These are phyloP conservation scores for Eimeria tenella DNA, from an alignment of 169 alveolate species.

Conservation along the genomic window DNA sequence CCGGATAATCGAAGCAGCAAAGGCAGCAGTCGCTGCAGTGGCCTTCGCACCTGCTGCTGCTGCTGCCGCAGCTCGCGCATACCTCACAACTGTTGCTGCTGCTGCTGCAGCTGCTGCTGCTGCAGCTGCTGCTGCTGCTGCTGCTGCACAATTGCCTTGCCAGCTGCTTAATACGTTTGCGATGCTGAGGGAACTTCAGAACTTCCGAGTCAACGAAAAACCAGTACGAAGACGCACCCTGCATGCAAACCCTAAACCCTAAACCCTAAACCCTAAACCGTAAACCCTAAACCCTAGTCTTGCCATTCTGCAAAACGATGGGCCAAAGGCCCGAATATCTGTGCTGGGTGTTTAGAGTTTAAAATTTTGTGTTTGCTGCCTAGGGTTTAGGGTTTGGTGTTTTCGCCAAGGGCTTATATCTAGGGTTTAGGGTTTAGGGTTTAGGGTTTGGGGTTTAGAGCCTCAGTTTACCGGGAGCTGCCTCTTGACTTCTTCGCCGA, in stretches of 20 bases:
- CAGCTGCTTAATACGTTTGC: background rate
- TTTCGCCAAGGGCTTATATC: too few species aligned
- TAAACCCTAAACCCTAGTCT: background rate
- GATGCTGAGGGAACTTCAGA: background rate
- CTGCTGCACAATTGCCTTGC: background rate
- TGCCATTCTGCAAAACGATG: too few species aligned
- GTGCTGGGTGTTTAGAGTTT: too few species aligned
- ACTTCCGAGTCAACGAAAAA: background rate
- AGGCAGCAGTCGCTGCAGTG: background rate
- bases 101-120: constrained; percentile 6
- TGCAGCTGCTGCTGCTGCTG: background rate
- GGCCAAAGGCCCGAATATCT: too few species aligned
- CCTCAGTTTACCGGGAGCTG: background rate
- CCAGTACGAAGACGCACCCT: background rate
- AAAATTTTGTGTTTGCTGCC: too few species aligned
- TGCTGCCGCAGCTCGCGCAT: background rate
- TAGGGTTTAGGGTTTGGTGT: too few species aligned
- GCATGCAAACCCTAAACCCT: background rate
- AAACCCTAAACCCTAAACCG: background rate
- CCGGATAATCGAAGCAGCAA: background rate
- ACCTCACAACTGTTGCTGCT: background rate
- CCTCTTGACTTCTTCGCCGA: background rate
- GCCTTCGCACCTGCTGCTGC: background rate
- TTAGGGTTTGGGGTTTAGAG: too few species aligned
- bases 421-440: too few species aligned